Evolutionary conservation across 2,329 filamentous ascomycete species (phyloP).

Genomic region (Trichoderma sp.): DNA sequence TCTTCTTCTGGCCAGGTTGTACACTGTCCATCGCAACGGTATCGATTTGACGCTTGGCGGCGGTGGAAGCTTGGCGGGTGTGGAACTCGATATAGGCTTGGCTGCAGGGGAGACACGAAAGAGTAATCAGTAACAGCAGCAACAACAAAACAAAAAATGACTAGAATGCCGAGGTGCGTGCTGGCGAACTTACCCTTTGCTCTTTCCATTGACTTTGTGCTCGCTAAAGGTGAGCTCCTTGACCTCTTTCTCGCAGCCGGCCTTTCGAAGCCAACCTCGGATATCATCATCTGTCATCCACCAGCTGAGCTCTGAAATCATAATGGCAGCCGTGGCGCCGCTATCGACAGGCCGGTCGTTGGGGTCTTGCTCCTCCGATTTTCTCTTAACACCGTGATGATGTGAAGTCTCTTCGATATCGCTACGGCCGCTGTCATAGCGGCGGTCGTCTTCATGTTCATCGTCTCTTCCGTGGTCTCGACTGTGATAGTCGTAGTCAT

Average conservation of each 20-base stretch:
- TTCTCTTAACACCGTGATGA: constrained; percentile 57
- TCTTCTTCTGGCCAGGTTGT: constrained; percentile 63
- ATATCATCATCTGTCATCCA: constrained; percentile 97
- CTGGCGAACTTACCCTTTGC: constrained; percentile 71
- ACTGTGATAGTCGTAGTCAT: constrained; percentile 34
- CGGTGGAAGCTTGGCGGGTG: constrained; percentile 79
- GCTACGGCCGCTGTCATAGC: constrained; percentile 27
- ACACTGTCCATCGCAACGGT: constrained; percentile 52
- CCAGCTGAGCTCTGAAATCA: constrained; percentile 91
- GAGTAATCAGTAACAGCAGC: constrained; percentile 14
- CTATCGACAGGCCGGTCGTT: constrained; percentile 60
- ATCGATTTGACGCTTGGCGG: constrained; percentile 80
- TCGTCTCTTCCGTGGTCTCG: constrained; percentile 29
- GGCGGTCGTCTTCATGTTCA: constrained; percentile 36
- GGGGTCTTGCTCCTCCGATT: constrained; percentile 46
- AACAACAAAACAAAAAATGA: background rate
- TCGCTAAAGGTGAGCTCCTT: constrained; percentile 96
- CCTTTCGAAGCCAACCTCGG: constrained; percentile 77
- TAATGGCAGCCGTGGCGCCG: constrained; percentile 65
- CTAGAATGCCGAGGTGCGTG: background rate
- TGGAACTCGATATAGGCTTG: constrained; percentile 84
- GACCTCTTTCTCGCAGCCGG: constrained; percentile 78
- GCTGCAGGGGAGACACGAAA: constrained; percentile 35
- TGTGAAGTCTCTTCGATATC: constrained; percentile 27
- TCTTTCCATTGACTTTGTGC: constrained; percentile 98